Conservation (phyloP, 2,329 filamentous ascomycete species). For the Pyricularia sp. region DNA sequence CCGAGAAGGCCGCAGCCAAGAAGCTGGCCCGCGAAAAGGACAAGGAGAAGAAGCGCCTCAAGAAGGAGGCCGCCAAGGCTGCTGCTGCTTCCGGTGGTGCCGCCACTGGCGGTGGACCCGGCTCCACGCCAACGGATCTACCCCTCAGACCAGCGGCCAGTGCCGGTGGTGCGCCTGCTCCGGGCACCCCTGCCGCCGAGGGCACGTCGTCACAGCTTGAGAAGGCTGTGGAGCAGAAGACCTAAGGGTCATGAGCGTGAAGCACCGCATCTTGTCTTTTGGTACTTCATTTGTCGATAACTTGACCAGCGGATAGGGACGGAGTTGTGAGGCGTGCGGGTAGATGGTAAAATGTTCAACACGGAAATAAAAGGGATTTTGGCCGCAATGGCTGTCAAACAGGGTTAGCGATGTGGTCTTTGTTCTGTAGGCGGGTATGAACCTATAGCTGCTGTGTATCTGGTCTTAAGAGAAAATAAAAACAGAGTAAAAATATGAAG, state of each 20-base stretch:
- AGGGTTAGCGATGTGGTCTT: not conserved
- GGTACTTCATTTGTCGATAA: not conserved
- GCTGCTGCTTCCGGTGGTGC: not conserved
- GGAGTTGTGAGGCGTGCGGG: not conserved
- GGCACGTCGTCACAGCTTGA: not conserved
- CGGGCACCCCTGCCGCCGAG: not conserved
- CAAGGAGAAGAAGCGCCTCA: constrained; percentile 3
- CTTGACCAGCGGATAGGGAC: not conserved
- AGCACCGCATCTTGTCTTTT: not conserved
- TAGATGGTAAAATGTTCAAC: not conserved
- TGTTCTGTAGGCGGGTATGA: not conserved
- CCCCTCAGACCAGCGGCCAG: not conserved
- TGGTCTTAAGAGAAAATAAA: not conserved
- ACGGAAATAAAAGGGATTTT: not conserved
- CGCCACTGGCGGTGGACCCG: not conserved
- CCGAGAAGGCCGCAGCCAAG: constrained; percentile 15
- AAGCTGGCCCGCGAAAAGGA: constrained; percentile 16
- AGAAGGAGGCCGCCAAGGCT: constrained; percentile 2
- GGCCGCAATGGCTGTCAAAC: not conserved
- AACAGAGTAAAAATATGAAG: not conserved
- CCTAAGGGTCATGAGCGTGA: not conserved
- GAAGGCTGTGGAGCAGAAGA: constrained; percentile 2
- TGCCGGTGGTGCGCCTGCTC: not conserved
- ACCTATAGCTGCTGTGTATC: not conserved
- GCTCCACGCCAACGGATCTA: not conserved